These are phyloP conservation scores for Mucor velutinosus DNA, from an alignment of 371 early-diverging fungal species.

Conservation along the genomic window DNA sequence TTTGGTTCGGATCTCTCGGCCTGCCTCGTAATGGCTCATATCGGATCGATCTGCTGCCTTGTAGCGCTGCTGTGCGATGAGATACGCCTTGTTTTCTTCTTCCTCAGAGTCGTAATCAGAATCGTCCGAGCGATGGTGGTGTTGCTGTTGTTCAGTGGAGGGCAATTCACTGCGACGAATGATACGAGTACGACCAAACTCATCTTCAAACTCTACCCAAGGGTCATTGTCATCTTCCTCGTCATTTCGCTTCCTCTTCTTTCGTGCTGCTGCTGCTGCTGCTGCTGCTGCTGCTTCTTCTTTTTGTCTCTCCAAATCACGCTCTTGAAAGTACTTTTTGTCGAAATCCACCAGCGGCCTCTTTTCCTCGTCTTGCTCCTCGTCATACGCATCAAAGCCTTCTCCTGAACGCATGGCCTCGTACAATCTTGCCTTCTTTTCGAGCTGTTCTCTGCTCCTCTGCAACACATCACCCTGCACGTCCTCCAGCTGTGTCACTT, in stretches of 20 bases:
- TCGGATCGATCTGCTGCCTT: constrained; percentile 30
- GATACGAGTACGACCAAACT: constrained; percentile 79
- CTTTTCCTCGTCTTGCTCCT: constrained; percentile 33
- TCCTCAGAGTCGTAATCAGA: constrained; percentile 7
- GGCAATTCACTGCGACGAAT: constrained; percentile 69
- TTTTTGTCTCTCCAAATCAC: constrained; percentile 14
- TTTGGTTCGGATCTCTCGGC: constrained; percentile 65
- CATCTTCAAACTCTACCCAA: constrained; percentile 81
- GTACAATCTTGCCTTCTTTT: constrained; percentile 69
- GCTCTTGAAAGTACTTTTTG: constrained; percentile 41
- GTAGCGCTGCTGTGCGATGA: not conserved
- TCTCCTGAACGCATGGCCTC: constrained; percentile 51
- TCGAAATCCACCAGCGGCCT: constrained; percentile 56
- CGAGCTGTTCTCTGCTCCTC: constrained; percentile 59
- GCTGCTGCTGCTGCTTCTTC: constrained; percentile 6
- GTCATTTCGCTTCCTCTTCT: not conserved
- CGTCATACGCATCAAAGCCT: constrained; percentile 23
- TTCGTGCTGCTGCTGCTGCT: constrained; percentile 14
- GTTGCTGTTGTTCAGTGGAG: constrained; percentile 10
- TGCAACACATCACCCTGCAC: constrained; percentile 39
- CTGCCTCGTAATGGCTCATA: constrained; percentile 58
- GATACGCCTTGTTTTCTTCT: not conserved
- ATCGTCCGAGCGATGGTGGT: constrained; percentile 8
- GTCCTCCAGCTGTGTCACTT: constrained; percentile 27
- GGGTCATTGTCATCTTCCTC: constrained; percentile 61